Percentiles rank a stretch among this genome's conserved stretches.
These are phyloP conservation scores for Kodamaea kaohsiungensis DNA, from an alignment of 805 yeast species.

Conservation along the genomic window DNA sequence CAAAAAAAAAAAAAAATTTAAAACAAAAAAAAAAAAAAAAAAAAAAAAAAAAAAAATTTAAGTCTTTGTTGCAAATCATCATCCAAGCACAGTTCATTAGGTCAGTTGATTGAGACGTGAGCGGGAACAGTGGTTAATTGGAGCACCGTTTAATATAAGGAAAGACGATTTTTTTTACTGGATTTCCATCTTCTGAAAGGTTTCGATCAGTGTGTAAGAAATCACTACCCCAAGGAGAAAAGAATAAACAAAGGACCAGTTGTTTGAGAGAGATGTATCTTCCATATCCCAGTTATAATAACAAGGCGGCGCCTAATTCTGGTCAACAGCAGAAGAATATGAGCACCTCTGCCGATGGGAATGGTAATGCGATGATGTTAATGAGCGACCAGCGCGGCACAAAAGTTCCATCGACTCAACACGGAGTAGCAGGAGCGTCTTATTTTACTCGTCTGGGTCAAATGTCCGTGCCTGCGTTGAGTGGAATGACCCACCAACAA, in stretches of 20 bases:
- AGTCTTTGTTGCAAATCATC: background rate
- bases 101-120: background rate
- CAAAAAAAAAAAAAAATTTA: too few relatives aligned
- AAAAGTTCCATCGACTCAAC: conserved; percentile 1
- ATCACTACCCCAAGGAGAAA: background rate
- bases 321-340: background rate
- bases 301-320: background rate
- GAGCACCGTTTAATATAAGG: background rate
- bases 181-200: background rate
- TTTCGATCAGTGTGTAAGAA: background rate
- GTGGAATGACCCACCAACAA: background rate
- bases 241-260: background rate
- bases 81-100: background rate
- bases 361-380: conserved; percentile 1
- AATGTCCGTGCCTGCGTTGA: background rate
- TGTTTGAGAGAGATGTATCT: conserved; percentile 2
- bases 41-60: too few relatives aligned
- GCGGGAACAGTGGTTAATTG: background rate
- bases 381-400: conserved; percentile 4
- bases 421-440: background rate
- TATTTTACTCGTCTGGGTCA: background rate
- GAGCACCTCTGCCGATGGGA: background rate
- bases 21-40: too few relatives aligned
- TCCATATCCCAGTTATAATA: conserved; percentile 6
- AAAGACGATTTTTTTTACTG: background rate